Evolutionary conservation across 306 rosid species (phyloP), one percentile per base, ranked within the genome.

Genomic region (Castanospermum australe): DNA sequence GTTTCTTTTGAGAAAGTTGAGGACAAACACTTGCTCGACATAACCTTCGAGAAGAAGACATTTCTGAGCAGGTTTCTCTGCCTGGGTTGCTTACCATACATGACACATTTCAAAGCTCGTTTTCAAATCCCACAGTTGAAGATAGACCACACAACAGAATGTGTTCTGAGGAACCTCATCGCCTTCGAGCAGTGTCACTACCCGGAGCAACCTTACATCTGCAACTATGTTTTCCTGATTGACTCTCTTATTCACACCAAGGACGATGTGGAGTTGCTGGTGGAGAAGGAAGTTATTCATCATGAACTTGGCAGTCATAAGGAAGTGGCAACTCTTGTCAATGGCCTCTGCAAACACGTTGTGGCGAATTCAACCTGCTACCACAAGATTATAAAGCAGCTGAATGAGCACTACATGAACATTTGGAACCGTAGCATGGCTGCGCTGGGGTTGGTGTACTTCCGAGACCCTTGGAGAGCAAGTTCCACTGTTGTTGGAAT

Each of bases 391-490:
- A 73, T 77, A 1, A 10, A 48, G 20, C 28, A 77, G 0, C 83
- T 91, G 0, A 84, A 86, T 45, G 5, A 6, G 13, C 85, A 87
- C 67, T 81, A 90, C 61, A 78, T 71, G 48, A 84, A 74, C 15
- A 1, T 45, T 2, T 85, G 90, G 92, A 89, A 89, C 24, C 80
- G 82, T 2, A 51, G 79, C 0, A 79, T 84, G 84, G 96, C 92
- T 0, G 82, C 86, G 0, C 38, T 87, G 33, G 79, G 75, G 67
- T 83, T 78, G 62, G 83, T 89, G 1, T 91, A 91, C 25, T 89
- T 91, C 57, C 81, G 87, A 28, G 91, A 91, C 56, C 85, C 89
- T 14, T 91, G 93, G 90, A 91, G 91, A 7, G 85, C 86, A 4
- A 89, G 90, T 57, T 85, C 92, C 24, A 91, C 96, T 13, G 4